Conservation (phyloP, 139 green algal species). For the Raphidocelis subcapitata region DNA sequence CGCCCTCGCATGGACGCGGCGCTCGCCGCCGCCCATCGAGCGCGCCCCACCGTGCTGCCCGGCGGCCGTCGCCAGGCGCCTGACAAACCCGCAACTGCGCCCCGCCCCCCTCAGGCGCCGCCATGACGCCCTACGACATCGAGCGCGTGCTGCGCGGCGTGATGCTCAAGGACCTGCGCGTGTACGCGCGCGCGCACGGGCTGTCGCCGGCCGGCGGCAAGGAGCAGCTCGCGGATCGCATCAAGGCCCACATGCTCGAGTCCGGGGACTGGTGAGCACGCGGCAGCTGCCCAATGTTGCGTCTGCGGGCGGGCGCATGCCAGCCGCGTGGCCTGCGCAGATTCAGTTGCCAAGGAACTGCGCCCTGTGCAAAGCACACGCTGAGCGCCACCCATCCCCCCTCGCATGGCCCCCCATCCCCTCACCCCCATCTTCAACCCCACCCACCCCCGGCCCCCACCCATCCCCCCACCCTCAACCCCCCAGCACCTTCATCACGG, state of each 20-base stretch:
- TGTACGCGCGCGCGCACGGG: neutral
- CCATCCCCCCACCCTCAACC: too few species aligned
- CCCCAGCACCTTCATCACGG: slow-evolving; percentile 1
- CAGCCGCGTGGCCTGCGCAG: neutral
- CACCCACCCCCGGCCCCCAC: too few species aligned
- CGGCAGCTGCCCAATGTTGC: neutral
- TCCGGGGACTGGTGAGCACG: slow-evolving; percentile 52
- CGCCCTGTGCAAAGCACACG: neutral
- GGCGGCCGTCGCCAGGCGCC: too few species aligned
- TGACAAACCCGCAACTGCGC: too few species aligned
- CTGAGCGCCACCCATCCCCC: neutral
- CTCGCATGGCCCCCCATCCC: too few species aligned
- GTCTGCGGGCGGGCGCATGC: neutral
- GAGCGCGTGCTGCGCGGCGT: slow-evolving; percentile 36
- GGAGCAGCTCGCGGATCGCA: slow-evolving; percentile 58
- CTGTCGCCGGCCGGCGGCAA: slow-evolving; percentile 62
- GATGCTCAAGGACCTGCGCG: slow-evolving; percentile 1
- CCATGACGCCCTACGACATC: slow-evolving; percentile 15
- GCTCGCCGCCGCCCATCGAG: too few species aligned
- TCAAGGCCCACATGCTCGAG: slow-evolving; percentile 59
- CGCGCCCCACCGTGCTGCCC: too few species aligned
- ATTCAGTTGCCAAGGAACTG: neutral
- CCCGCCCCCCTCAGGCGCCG: too few species aligned
- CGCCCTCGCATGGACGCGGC: too few species aligned
- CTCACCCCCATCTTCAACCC: too few species aligned